phyloP scores from a whole-genome alignment of 1,284 basidiomycete genomes.

The Athelia sp. region DNA sequence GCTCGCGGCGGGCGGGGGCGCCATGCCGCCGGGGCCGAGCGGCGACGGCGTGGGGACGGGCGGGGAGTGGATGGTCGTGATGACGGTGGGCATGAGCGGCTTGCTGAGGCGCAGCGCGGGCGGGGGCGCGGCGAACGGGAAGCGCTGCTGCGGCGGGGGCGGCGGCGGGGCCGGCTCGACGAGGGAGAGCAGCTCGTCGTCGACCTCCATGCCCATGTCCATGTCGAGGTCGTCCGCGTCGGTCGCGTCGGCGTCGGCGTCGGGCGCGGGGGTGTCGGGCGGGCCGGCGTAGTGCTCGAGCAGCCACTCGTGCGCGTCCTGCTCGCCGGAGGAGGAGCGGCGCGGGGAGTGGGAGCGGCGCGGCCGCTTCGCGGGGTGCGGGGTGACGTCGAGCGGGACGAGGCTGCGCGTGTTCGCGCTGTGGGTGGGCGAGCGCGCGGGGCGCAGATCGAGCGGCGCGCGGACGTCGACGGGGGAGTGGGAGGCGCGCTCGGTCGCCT shows the following conservation, averaged over 20 bases:
- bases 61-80: conserved; percentile 8
- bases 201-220: conserved; percentile 45
- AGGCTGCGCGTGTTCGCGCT: background rate
- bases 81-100: conserved; percentile 11
- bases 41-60: conserved; percentile 5
- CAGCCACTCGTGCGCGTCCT: conserved; percentile 57
- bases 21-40: conserved; percentile 10
- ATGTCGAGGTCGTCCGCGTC: conserved; percentile 28
- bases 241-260: conserved; percentile 23
- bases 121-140: background rate
- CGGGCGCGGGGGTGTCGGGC: conserved; percentile 20
- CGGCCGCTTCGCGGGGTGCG: background rate
- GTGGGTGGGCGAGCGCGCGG: conserved; percentile 9
- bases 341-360: background rate
- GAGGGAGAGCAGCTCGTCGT: conserved; percentile 66
- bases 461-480: conserved; percentile 4
- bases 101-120: conserved; percentile 4
- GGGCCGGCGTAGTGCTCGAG: conserved; percentile 43
- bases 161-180: conserved; percentile 43
- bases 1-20: conserved; percentile 4
- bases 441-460: conserved; percentile 9
- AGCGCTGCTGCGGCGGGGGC: conserved; percentile 5
- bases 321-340: conserved; percentile 15
- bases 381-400: background rate
- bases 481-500: conserved; percentile 13